A percentile compares a stretch with the other conserved stretches of the same genome.
Evolutionary conservation across 257 asterid genomes (phyloP).

Genomic region (Solanum acaule): DNA sequence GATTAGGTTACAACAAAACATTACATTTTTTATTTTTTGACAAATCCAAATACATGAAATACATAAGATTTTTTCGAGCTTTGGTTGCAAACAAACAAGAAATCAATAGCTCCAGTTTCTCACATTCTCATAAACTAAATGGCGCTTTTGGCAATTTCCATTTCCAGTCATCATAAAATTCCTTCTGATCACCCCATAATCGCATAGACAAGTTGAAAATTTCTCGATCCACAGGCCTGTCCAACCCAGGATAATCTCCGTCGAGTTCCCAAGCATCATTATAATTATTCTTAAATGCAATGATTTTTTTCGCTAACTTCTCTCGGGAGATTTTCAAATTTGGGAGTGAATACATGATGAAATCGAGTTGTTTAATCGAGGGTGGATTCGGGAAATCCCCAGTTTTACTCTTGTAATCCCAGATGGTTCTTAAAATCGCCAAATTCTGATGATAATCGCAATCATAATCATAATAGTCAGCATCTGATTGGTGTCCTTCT

Average conservation of each 20-base stretch:
- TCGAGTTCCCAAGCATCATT: not conserved
- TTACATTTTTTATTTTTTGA: too few relatives aligned
- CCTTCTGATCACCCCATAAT: not conserved
- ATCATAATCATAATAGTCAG: not conserved
- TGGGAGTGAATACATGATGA: not conserved
- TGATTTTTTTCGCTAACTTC: not conserved
- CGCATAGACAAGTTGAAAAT: not conserved
- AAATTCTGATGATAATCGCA: not conserved
- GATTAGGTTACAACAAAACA: not conserved
- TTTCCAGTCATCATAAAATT: not conserved
- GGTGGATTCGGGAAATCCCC: not conserved
- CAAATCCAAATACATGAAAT: not conserved
- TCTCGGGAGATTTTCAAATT: not conserved
- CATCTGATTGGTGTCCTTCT: not conserved
- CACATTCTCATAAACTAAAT: too few relatives aligned
- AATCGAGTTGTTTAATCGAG: not conserved
- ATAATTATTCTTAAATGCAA: not conserved
- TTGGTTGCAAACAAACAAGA: too few relatives aligned
- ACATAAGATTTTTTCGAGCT: too few relatives aligned
- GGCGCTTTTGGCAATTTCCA: not conserved
- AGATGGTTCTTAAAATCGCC: not conserved
- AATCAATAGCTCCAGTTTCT: too few relatives aligned
- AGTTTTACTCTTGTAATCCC: not conserved
- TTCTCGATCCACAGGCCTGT: not conserved
- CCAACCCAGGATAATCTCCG: not conserved